phyloP scores from a whole-genome alignment of 192 early-diverging fungal species.

The Dimargaris cristalligena region DNA sequence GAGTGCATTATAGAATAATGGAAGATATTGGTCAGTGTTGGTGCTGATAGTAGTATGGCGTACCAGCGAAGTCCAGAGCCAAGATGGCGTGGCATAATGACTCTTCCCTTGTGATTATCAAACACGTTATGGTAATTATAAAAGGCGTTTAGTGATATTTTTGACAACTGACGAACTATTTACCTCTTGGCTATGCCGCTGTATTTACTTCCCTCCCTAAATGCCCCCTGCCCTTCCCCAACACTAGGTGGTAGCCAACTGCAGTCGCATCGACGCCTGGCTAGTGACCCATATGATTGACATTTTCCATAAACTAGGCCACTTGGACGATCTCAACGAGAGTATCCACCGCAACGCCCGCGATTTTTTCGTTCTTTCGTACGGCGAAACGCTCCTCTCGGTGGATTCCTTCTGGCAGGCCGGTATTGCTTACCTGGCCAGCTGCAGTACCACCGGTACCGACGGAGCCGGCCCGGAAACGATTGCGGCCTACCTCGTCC shows the following conservation, averaged over 20 bases:
- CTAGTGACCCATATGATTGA: constrained; percentile 42
- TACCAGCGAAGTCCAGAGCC: no score
- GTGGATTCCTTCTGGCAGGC: constrained; percentile 32
- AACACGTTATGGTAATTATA: no score
- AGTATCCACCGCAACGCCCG: constrained; percentile 17
- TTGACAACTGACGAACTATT: no score
- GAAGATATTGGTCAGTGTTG: no score
- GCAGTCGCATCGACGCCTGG: constrained; percentile 32
- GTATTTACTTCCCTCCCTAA: no score
- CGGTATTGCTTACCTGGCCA: constrained; percentile 31
- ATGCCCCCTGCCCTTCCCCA: no score
- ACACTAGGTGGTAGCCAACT: constrained; percentile 28
- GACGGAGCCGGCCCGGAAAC: constrained; percentile 4
- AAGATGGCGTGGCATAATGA: no score
- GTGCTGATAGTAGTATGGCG: no score
- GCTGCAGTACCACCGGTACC: constrained; percentile 11
- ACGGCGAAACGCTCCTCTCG: constrained; percentile 17
- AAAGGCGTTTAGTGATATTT: no score
- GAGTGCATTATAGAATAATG: no score
- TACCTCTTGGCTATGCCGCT: no score
- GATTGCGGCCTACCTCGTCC: constrained; percentile 21
- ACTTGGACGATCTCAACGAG: constrained; percentile 28
- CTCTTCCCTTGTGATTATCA: no score
- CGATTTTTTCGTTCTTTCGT: constrained; percentile 18
- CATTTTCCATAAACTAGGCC: constrained; percentile 33